Conservation (phyloP, 805 yeast genomes). For the Saturnispora halmiae region DNA sequence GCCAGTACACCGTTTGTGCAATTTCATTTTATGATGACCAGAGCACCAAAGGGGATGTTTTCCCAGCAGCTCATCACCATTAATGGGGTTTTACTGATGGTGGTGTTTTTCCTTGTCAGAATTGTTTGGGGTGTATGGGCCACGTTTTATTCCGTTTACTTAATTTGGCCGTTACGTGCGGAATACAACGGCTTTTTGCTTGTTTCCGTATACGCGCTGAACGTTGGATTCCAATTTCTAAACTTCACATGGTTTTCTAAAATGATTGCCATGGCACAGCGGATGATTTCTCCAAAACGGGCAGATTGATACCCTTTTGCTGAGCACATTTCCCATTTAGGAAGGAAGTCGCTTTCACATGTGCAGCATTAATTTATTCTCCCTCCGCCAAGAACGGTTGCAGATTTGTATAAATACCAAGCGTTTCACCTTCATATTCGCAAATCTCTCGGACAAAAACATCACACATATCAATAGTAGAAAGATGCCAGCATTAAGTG, state of each 20-base stretch:
- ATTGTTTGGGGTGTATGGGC: constrained; percentile 84
- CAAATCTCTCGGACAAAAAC: neutral
- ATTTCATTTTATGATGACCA: constrained; percentile 81
- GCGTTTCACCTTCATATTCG: neutral
- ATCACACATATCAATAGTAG: neutral
- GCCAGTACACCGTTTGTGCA: constrained; percentile 92
- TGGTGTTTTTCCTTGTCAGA: constrained; percentile 67
- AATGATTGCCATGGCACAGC: constrained; percentile 78
- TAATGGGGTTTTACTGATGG: constrained; percentile 66
- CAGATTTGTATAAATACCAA: neutral
- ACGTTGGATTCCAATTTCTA: constrained; percentile 53
- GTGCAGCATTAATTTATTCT: neutral
- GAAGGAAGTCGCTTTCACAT: neutral
- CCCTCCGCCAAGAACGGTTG: no score
- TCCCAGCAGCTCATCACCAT: constrained; percentile 43
- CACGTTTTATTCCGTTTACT: constrained; percentile 44
- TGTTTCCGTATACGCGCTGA: constrained; percentile 42
- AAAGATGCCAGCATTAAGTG: constrained; percentile 13
- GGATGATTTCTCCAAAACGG: no score
- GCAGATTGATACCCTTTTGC: no score
- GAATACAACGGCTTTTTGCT: constrained; percentile 42
- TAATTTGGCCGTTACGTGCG: constrained; percentile 33
- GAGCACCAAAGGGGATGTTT: constrained; percentile 60
- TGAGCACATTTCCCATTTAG: neutral
- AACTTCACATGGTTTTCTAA: constrained; percentile 83